A percentile compares a stretch with the other conserved stretches of the same genome.
Evolutionary conservation across 139 green algal species (phyloP).

Genomic region (Tetratostichococcus sp.): DNA sequence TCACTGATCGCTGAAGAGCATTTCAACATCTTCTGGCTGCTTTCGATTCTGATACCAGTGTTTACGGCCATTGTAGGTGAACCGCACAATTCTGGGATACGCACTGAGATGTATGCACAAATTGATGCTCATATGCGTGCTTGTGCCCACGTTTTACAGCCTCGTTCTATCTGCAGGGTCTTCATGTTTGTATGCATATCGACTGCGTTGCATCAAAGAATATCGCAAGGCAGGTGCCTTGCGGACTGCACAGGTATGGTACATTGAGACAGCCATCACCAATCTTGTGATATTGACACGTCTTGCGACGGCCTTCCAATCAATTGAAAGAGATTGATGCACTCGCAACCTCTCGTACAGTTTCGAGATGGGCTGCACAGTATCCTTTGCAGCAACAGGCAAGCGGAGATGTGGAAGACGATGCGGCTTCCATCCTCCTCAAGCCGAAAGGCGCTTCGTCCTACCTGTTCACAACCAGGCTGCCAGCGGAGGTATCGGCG

Average conservation of each 20-base stretch:
- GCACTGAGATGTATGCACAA: no score
- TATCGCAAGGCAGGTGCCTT: background rate
- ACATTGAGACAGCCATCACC: no score
- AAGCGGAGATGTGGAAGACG: background rate
- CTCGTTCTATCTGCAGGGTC: background rate
- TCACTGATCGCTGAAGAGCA: background rate
- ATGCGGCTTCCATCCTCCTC: background rate
- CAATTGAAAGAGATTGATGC: no score
- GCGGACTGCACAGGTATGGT: background rate
- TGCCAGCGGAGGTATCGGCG: no score
- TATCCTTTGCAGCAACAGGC: no score
- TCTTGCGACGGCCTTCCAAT: no score
- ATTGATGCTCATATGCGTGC: no score
- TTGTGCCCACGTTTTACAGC: no score
- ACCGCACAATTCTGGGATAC: background rate
- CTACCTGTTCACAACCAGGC: background rate
- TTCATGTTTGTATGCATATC: background rate
- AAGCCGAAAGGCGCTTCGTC: background rate
- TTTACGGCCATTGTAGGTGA: background rate
- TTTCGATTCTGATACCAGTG: background rate
- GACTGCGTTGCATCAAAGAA: background rate
- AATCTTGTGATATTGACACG: no score
- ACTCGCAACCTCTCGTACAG: no score
- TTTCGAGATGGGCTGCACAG: no score
- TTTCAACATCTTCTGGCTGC: background rate